Evolutionary conservation across 805 yeast species (phyloP).

Genomic region (Pichia exigua): DNA sequence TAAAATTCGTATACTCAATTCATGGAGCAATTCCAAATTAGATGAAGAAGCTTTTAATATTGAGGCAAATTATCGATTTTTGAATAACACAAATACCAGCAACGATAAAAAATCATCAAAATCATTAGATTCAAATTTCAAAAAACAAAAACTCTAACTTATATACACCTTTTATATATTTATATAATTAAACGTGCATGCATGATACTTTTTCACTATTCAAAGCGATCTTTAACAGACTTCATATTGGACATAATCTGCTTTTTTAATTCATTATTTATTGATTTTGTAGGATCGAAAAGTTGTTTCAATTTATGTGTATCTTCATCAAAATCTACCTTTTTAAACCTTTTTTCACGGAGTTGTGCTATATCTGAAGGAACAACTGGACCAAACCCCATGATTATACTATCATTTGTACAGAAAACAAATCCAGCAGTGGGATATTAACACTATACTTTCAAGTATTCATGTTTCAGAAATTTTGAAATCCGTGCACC

Average conservation of each 20-base stretch:
- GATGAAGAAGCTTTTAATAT: background rate
- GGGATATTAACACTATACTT: no score
- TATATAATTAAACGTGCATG: background rate
- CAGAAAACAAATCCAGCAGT: no score
- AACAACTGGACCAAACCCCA: background rate
- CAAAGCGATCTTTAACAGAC: constrained; percentile 11
- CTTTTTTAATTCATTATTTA: constrained; percentile 20
- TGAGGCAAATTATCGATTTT: background rate
- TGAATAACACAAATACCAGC: background rate
- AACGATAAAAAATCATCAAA: background rate
- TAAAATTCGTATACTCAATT: background rate
- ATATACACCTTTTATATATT: background rate
- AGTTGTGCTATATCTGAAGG: background rate
- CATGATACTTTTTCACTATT: constrained; percentile 14
- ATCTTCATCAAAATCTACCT: background rate
- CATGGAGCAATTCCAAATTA: constrained; percentile 1
- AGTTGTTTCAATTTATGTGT: constrained; percentile 8
- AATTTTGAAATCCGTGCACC: background rate
- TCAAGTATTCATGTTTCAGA: background rate
- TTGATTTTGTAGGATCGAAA: constrained; percentile 18
- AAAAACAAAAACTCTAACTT: background rate
- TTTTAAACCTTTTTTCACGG: background rate
- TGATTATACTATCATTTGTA: background rate
- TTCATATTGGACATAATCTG: constrained; percentile 20
- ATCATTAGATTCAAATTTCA: background rate